phyloP scores from a whole-genome alignment of 306 rosid genomes.

The Vigna radiata region DNA sequence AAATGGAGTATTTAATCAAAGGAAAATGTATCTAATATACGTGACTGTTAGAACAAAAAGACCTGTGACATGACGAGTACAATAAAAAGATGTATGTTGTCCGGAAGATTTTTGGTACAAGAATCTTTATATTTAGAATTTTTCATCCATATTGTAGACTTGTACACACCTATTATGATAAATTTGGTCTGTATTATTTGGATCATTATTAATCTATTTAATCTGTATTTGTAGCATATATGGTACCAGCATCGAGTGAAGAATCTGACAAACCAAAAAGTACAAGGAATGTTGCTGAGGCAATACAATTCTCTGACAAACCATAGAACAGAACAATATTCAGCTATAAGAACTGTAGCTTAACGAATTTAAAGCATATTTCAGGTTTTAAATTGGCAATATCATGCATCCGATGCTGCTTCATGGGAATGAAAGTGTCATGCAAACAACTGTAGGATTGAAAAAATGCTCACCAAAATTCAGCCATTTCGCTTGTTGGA shows the following conservation, averaged over 20 bases:
- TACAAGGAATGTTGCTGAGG: not conserved
- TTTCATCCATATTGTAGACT: not conserved
- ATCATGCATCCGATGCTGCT: not conserved
- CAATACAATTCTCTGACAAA: not conserved
- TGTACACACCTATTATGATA: not conserved
- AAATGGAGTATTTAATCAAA: not conserved
- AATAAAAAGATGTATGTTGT: no score
- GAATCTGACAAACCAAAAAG: not conserved
- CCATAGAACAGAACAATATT: not conserved
- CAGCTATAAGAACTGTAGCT: no score
- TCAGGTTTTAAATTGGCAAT: not conserved
- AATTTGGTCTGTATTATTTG: not conserved
- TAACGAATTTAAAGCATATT: not conserved
- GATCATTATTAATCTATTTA: constrained; percentile 4
- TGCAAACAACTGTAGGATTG: not conserved
- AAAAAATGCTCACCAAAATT: constrained; percentile 69
- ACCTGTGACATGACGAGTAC: not conserved
- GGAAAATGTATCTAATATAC: not conserved
- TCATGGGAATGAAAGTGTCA: not conserved
- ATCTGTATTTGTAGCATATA: constrained; percentile 7
- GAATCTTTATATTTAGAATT: no score
- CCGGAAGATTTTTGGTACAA: no score
- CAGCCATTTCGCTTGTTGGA: constrained; percentile 92
- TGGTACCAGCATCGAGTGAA: not conserved
- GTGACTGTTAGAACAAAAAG: not conserved